Percentiles rank a stretch among this genome's conserved stretches.
phyloP scores from a whole-genome alignment of 2,329 filamentous ascomycete genomes.

The Alternaria arbusti region DNA sequence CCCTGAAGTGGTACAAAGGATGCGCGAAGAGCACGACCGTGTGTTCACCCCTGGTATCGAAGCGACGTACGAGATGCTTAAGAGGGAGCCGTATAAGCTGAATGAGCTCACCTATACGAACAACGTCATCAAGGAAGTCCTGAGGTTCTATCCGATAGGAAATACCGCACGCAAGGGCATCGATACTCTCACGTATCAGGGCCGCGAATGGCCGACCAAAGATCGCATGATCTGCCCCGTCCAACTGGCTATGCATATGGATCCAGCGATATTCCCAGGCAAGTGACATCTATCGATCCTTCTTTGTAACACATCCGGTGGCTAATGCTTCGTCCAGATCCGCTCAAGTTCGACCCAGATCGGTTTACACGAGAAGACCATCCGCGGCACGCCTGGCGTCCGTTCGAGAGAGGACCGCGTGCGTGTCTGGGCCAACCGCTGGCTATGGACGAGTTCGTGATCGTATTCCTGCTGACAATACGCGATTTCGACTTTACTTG shows the following conservation, averaged over 20 bases:
- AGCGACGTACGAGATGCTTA: conserved; percentile 49
- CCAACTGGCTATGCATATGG: conserved; percentile 46
- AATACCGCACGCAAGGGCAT: conserved; percentile 52
- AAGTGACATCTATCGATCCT: neutral
- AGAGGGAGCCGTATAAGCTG: conserved; percentile 54
- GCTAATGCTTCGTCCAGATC: conserved; percentile 5
- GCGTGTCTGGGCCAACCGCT: conserved; percentile 66
- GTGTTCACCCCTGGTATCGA: conserved; percentile 56
- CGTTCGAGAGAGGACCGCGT: conserved; percentile 62
- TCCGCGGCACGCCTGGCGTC: conserved; percentile 58
- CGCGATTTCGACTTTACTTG: conserved; percentile 58
- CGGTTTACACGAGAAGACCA: conserved; percentile 49
- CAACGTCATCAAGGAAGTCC: conserved; percentile 61
- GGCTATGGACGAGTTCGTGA: conserved; percentile 60
- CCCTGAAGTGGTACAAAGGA: conserved; percentile 32
- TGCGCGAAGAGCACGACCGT: conserved; percentile 58
- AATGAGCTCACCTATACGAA: conserved; percentile 60
- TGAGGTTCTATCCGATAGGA: conserved; percentile 60
- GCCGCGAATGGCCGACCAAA: conserved; percentile 53
- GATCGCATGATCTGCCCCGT: conserved; percentile 53
- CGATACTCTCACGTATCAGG: conserved; percentile 49
- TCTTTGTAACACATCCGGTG: neutral
- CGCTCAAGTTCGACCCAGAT: conserved; percentile 40
- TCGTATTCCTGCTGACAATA: conserved; percentile 58
- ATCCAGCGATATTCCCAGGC: conserved; percentile 33